Percentiles rank a stretch among this genome's conserved stretches.
phyloP scores from a whole-genome alignment of 2,329 filamentous ascomycete species.

The Gremmenia infestans region DNA sequence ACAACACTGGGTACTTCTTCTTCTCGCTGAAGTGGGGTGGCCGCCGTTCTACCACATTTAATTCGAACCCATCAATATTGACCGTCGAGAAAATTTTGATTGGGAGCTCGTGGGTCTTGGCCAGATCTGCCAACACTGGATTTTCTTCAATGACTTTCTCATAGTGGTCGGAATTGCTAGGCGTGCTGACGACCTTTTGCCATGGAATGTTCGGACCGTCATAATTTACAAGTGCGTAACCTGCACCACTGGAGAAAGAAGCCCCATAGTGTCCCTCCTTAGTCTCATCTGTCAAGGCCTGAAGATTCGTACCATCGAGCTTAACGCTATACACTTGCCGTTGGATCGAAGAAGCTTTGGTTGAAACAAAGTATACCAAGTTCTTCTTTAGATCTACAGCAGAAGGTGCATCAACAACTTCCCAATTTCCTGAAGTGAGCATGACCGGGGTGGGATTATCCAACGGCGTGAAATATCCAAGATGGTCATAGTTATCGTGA shows the following conservation, averaged over 20 bases:
- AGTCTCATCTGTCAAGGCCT: constrained; percentile 67
- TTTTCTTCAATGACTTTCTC: constrained; percentile 77
- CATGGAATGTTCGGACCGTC: constrained; percentile 80
- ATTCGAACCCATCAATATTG: constrained; percentile 71
- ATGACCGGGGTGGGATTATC: constrained; percentile 77
- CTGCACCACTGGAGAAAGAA: constrained; percentile 77
- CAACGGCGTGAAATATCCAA: constrained; percentile 88
- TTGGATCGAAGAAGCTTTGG: constrained; percentile 82
- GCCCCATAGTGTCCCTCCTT: constrained; percentile 73
- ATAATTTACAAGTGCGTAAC: constrained; percentile 82
- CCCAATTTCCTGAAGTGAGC: constrained; percentile 86
- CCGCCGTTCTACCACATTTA: constrained; percentile 75
- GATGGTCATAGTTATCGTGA: constrained; percentile 79
- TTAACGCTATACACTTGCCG: constrained; percentile 89
- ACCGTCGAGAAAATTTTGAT: constrained; percentile 78
- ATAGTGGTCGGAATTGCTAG: constrained; percentile 59
- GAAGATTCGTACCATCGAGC: constrained; percentile 70
- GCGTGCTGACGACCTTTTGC: constrained; percentile 85
- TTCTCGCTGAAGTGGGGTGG: constrained; percentile 82
- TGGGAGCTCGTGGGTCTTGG: constrained; percentile 74
- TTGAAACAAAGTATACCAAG: constrained; percentile 84
- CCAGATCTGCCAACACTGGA: constrained; percentile 59
- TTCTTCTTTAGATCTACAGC: constrained; percentile 81
- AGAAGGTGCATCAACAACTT: constrained; percentile 80
- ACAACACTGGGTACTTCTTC: constrained; percentile 88